Evolutionary conservation across 148 eudicot genomes (phyloP).

Genomic region (Diospyros kaki): DNA sequence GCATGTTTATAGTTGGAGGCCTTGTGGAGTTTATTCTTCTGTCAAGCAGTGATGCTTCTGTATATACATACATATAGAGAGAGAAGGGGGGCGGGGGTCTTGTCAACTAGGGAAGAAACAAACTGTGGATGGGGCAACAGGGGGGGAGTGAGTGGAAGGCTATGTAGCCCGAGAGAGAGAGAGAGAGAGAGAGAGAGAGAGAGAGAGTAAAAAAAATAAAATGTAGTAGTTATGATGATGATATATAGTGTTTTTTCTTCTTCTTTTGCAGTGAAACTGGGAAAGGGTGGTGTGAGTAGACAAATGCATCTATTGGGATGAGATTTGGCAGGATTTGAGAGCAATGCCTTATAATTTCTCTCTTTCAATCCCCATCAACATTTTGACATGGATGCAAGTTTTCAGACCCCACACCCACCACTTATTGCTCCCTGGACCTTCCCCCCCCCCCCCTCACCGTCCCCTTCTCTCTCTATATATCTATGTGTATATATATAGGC

Average conservation of each 20-base stretch:
- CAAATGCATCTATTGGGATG: slow-evolving; percentile 19
- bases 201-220: not conserved
- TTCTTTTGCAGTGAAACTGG: slow-evolving; percentile 22
- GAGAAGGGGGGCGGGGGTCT: not conserved
- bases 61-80: no score
- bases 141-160: slow-evolving; percentile 15
- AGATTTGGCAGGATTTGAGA: slow-evolving; percentile 26
- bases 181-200: slow-evolving; percentile 3
- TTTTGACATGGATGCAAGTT: slow-evolving; percentile 28
- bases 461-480: not conserved
- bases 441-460: not conserved
- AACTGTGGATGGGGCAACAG: slow-evolving; percentile 6
- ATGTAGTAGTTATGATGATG: slow-evolving; percentile 30
- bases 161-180: not conserved
- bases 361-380: slow-evolving; percentile 11
- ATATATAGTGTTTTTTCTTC: slow-evolving; percentile 19
- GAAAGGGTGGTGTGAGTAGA: slow-evolving; percentile 25
- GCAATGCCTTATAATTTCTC: slow-evolving; percentile 6
- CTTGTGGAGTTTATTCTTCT: no score
- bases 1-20: no score
- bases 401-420: slow-evolving; percentile 24
- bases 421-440: slow-evolving; percentile 23
- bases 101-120: slow-evolving; percentile 5
- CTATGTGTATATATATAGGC: not conserved
- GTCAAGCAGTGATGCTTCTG: no score